Conservation (phyloP, 345 rosid genomes). For the Brassica napus region Da-Ae NC_063436.1:3701501-3702000, state of each 20-base stretch:
- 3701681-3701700: slow-evolving; percentile 4
- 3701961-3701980: slow-evolving; percentile 69
- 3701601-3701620: slow-evolving; percentile 53
- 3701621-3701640: slow-evolving; percentile 60
- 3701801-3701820: slow-evolving; percentile 38
- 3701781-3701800: slow-evolving; percentile 13
- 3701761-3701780: background rate
- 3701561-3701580: slow-evolving; percentile 66
- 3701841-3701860: slow-evolving; percentile 46
- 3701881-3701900: slow-evolving; percentile 69
- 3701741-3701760: slow-evolving; percentile 8
- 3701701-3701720: background rate
- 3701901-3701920: slow-evolving; percentile 47
- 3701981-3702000: slow-evolving; percentile 24
- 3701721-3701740: background rate
- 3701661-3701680: background rate
- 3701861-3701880: slow-evolving; percentile 43
- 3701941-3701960: slow-evolving; percentile 63
- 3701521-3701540: slow-evolving; percentile 71
- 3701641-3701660: background rate
- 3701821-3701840: slow-evolving; percentile 70
- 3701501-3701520: slow-evolving; percentile 44
- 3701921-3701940: slow-evolving; percentile 46
- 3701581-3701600: slow-evolving; percentile 44
- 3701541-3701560: slow-evolving; percentile 57